phyloP scores from a whole-genome alignment of 2,329 filamentous ascomycete species.

The Curvularia lunata region DNA sequence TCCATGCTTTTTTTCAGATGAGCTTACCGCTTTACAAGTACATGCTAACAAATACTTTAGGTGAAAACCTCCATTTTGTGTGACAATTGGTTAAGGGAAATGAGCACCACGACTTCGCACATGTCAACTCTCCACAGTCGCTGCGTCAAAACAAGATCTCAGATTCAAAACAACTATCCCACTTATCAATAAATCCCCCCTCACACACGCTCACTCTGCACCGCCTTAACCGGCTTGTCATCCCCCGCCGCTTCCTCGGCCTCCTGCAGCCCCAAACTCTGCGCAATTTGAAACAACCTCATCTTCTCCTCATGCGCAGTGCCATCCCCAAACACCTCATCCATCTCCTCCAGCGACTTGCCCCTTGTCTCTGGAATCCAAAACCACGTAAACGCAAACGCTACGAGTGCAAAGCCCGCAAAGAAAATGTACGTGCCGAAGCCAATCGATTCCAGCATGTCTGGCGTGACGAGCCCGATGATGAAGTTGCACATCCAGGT shows the following conservation, averaged over 20 bases:
- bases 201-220: conserved; percentile 5
- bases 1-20: neutral
- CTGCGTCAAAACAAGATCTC: neutral
- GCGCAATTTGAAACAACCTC: conserved; percentile 28
- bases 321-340: conserved; percentile 83
- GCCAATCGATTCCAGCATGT: conserved; percentile 69
- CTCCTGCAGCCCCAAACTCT: conserved; percentile 26
- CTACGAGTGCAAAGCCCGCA: conserved; percentile 57
- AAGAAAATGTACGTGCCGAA: conserved; percentile 60
- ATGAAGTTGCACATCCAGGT: conserved; percentile 83
- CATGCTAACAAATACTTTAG: too few relatives aligned
- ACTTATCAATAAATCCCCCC: neutral
- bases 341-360: conserved; percentile 77
- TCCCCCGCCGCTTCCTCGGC: conserved; percentile 21
- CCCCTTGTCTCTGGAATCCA: conserved; percentile 77
- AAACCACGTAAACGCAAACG: conserved; percentile 57
- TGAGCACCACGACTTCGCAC: too few relatives aligned
- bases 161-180: neutral
- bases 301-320: conserved; percentile 62
- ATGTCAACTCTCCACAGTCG: neutral
- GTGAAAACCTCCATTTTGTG: too few relatives aligned
- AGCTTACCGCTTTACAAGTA: neutral
- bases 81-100: too few relatives aligned
- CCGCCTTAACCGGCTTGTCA: conserved; percentile 15
- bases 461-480: conserved; percentile 71